Evolutionary conservation across 192 early-diverging fungal species (phyloP).

Genomic region (Umbelopsis sp.): DNA sequence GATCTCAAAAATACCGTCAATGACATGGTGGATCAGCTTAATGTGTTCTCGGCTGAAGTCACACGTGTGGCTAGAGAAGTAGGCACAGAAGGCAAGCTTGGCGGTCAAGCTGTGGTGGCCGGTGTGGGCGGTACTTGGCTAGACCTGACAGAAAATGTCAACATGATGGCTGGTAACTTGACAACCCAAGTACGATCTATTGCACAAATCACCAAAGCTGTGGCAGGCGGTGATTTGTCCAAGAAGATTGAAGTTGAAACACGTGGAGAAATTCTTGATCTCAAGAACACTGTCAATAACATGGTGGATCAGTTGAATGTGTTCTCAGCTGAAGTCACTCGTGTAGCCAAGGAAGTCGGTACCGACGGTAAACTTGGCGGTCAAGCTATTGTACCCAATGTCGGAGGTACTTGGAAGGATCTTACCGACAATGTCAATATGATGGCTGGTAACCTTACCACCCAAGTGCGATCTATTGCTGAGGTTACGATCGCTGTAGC

Average conservation of each 20-base stretch:
- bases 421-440: slow-evolving; percentile 64
- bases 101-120: slow-evolving; percentile 54
- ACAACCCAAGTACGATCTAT: slow-evolving; percentile 58
- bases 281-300: slow-evolving; percentile 63
- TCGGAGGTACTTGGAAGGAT: slow-evolving; percentile 62
- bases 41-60: slow-evolving; percentile 58
- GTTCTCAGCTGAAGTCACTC: slow-evolving; percentile 64
- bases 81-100: slow-evolving; percentile 61
- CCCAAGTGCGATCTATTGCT: slow-evolving; percentile 63
- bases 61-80: slow-evolving; percentile 59
- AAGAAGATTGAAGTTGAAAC: slow-evolving; percentile 53
- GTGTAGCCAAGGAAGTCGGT: slow-evolving; percentile 66
- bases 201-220: slow-evolving; percentile 52
- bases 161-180: slow-evolving; percentile 60
- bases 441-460: slow-evolving; percentile 65
- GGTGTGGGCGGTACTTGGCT: slow-evolving; percentile 57
- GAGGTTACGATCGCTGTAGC: slow-evolving; percentile 61
- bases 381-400: slow-evolving; percentile 54
- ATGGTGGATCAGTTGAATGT: slow-evolving; percentile 62
- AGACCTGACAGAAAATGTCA: slow-evolving; percentile 59
- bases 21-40: slow-evolving; percentile 73
- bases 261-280: slow-evolving; percentile 56
- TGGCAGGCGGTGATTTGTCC: slow-evolving; percentile 52
- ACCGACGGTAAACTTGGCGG: slow-evolving; percentile 75
- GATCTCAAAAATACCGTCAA: slow-evolving; percentile 80